Evolutionary conservation across 2,329 filamentous ascomycete genomes (phyloP).

Genomic region (Penicillium sp.): DNA sequence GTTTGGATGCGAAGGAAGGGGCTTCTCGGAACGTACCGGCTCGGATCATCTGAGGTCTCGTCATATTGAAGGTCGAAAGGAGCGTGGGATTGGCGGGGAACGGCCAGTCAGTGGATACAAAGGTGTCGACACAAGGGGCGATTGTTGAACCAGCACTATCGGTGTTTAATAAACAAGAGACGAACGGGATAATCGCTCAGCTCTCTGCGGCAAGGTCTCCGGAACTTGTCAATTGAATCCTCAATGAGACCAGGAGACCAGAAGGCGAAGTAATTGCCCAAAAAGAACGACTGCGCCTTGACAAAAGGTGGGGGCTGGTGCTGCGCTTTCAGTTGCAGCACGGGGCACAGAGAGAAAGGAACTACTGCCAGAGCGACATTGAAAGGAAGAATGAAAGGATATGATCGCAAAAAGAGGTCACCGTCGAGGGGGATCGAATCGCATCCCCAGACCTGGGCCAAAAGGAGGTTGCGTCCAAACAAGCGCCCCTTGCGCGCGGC

Average conservation of each 20-base stretch:
- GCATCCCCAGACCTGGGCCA: conserved; percentile 37
- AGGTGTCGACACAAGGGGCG: conserved; percentile 28
- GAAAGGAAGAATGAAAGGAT: conserved; percentile 23
- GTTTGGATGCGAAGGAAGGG: neutral
- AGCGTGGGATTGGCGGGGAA: conserved; percentile 25
- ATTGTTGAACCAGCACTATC: conserved; percentile 28
- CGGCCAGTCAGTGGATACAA: conserved; percentile 17
- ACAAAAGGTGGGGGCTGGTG: conserved; percentile 27
- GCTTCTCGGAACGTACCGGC: conserved; percentile 46
- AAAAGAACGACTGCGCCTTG: conserved; percentile 35
- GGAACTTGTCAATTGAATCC: conserved; percentile 8
- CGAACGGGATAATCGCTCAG: neutral
- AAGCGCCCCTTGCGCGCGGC: conserved; percentile 50
- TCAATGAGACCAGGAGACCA: conserved; percentile 13
- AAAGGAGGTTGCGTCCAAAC: conserved; percentile 43
- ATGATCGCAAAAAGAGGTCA: conserved; percentile 2
- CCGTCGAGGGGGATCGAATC: conserved; percentile 12
- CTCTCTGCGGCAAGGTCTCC: conserved; percentile 5
- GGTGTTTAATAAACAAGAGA: neutral
- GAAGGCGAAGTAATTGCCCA: conserved; percentile 17
- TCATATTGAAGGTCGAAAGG: conserved; percentile 40
- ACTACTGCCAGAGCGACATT: conserved; percentile 41
- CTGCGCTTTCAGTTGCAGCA: conserved; percentile 30
- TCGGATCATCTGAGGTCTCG: conserved; percentile 53
- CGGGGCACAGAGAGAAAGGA: conserved; percentile 31